Conservation (phyloP, 352 stramenopile genomes). For the Lagenidium giganteum region DNA sequence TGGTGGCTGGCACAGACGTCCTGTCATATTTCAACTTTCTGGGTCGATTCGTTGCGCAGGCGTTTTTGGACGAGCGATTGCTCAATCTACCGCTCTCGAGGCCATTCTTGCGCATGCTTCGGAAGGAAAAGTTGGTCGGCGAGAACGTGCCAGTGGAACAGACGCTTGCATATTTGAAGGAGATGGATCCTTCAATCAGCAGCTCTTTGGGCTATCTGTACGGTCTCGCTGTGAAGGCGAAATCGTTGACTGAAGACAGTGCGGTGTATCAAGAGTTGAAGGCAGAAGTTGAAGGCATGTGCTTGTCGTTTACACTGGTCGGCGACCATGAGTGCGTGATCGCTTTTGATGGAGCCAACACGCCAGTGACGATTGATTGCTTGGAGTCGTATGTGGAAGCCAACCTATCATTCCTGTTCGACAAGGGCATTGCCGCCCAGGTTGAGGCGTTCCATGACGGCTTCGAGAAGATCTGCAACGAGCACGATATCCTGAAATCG, state of each 20-base stretch:
- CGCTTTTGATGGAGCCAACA: conserved; percentile 26
- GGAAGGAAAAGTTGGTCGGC: conserved; percentile 47
- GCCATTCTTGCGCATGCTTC: conserved; percentile 60
- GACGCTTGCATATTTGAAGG: conserved; percentile 53
- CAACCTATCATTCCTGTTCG: conserved; percentile 53
- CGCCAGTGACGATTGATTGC: conserved; percentile 38
- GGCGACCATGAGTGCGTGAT: conserved; percentile 60
- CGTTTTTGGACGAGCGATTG: conserved; percentile 78
- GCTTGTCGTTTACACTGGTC: conserved; percentile 72
- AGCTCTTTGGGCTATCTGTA: conserved; percentile 63
- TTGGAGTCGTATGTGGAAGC: conserved; percentile 49
- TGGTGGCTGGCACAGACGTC: conserved; percentile 13
- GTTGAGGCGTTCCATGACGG: conserved; percentile 63
- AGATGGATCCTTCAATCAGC: conserved; percentile 64
- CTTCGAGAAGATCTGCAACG: conserved; percentile 47
- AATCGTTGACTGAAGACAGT: not conserved
- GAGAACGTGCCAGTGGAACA: conserved; percentile 26
- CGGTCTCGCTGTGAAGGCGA: conserved; percentile 16
- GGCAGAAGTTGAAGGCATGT: conserved; percentile 62
- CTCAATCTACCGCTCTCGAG: conserved; percentile 77
- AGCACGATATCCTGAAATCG: conserved; percentile 33
- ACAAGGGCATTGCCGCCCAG: conserved; percentile 53
- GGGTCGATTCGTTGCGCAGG: conserved; percentile 61
- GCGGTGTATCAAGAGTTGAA: conserved; percentile 13
- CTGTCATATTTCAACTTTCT: conserved; percentile 70